A percentile compares a stretch with the other conserved stretches of the same genome.
These are phyloP conservation scores for Aspergillus texensis DNA, from an alignment of 2,329 filamentous ascomycete genomes.

Conservation along the genomic window DNA sequence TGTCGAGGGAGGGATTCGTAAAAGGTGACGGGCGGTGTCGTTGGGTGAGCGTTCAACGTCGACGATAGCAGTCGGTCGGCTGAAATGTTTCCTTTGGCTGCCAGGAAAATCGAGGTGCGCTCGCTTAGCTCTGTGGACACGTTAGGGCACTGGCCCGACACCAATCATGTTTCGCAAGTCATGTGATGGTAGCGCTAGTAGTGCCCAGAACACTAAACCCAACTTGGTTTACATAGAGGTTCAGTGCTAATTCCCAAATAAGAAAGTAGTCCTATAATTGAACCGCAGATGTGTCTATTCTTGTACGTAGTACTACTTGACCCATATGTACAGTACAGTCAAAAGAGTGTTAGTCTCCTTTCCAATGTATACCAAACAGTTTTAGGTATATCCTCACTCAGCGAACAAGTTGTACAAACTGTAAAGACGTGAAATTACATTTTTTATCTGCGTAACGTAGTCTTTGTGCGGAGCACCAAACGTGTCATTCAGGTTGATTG, in stretches of 20 bases:
- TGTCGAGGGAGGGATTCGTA: conserved; percentile 44
- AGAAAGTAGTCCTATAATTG: neutral
- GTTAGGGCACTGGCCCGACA: conserved; percentile 36
- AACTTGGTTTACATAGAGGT: neutral
- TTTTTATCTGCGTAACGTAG: too few relatives aligned
- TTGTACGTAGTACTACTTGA: neutral
- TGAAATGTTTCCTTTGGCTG: conserved; percentile 36
- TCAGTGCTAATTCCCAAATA: neutral
- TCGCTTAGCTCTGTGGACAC: conserved; percentile 48
- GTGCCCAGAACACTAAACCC: conserved; percentile 8
- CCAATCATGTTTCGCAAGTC: conserved; percentile 26
- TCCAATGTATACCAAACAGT: neutral
- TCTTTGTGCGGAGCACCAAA: too few relatives aligned
- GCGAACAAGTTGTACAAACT: neutral
- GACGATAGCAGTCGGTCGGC: conserved; percentile 39
- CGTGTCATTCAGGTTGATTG: neutral
- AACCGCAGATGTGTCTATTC: neutral
- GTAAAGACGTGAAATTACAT: neutral
- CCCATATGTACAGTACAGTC: neutral
- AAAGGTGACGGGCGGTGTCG: conserved; percentile 42
- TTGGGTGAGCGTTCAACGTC: conserved; percentile 41
- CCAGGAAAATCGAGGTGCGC: conserved; percentile 44
- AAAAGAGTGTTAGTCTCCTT: neutral
- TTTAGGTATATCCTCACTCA: neutral
- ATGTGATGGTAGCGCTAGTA: conserved; percentile 25